Conservation (phyloP, 169 alveolate genomes). For the Eimeria acervulina region DNA sequence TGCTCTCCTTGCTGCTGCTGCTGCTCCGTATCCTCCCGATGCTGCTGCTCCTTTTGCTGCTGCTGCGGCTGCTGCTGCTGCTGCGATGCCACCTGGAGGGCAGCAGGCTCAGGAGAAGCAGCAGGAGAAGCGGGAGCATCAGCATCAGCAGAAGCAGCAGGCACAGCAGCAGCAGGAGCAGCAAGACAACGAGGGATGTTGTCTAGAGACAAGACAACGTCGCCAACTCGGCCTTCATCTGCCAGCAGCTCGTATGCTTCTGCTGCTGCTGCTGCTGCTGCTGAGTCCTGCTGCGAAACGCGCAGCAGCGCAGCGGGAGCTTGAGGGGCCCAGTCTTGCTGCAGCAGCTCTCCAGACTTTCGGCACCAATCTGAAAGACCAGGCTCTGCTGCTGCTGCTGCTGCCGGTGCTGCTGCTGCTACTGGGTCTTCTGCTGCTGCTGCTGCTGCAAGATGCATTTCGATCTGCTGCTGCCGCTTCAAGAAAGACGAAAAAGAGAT, state of each 20-base stretch:
- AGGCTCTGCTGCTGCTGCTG: background rate
- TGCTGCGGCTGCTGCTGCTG: background rate
- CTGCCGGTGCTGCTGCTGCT: slow-evolving; percentile 39
- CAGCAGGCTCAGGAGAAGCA: background rate
- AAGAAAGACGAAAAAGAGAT: background rate
- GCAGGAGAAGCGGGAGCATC: background rate
- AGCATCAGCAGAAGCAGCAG: background rate
- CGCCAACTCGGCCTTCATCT: slow-evolving; percentile 1
- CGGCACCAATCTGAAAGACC: background rate
- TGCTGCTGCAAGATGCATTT: background rate
- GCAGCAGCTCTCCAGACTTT: slow-evolving; percentile 19
- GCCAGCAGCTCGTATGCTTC: slow-evolving; percentile 16
- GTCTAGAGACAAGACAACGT: slow-evolving; percentile 29
- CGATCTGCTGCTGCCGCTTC: slow-evolving; percentile 36
- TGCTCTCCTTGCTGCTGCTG: background rate
- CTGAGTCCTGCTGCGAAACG: slow-evolving; percentile 51
- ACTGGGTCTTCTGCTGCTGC: slow-evolving; percentile 15
- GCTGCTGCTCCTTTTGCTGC: background rate
- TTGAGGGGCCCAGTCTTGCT: background rate
- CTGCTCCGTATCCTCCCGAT: background rate
- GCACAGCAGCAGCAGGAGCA: background rate
- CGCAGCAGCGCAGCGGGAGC: slow-evolving; percentile 68
- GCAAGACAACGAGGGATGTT: slow-evolving; percentile 30
- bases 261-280: slow-evolving; percentile 49
- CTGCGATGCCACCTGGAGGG: background rate